phyloP scores from a whole-genome alignment of 1,284 basidiomycete species.

The Leccinum variabile region DNA sequence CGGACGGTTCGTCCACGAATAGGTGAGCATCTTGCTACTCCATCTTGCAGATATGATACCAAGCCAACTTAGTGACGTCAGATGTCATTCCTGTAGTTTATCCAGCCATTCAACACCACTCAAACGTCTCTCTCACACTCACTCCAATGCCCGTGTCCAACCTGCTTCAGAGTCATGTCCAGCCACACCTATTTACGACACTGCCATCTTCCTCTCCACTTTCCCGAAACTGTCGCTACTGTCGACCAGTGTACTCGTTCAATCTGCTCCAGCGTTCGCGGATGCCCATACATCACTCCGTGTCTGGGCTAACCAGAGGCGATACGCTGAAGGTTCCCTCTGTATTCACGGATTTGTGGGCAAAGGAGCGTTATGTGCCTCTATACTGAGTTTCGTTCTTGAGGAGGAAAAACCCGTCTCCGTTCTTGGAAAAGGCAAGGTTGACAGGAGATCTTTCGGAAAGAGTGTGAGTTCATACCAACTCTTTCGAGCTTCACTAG shows the following conservation, averaged over 20 bases:
- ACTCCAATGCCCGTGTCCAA: conserved; percentile 64
- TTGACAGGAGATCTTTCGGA: conserved; percentile 55
- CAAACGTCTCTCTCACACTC: conserved; percentile 71
- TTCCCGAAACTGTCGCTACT: conserved; percentile 71
- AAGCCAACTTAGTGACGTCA: conserved; percentile 44
- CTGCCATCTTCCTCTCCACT: conserved; percentile 66
- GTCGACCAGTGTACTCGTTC: conserved; percentile 63
- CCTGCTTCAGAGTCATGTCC: conserved; percentile 21
- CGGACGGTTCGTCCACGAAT: conserved; percentile 46
- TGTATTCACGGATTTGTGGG: conserved; percentile 71
- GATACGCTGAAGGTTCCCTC: conserved; percentile 60
- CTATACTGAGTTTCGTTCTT: conserved; percentile 70
- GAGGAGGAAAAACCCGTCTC: conserved; percentile 59
- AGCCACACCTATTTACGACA: conserved; percentile 81
- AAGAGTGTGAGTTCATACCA: conserved; percentile 85
- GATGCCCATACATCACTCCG: conserved; percentile 82
- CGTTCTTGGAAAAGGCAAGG: conserved; percentile 26
- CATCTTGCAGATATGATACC: conserved; percentile 22
- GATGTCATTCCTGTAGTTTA: conserved; percentile 73
- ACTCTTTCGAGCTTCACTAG: conserved; percentile 78
- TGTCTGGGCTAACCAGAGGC: conserved; percentile 89
- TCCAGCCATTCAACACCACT: conserved; percentile 57
- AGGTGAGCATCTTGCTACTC: conserved; percentile 41
- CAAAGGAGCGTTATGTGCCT: conserved; percentile 68
- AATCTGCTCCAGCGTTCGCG: conserved; percentile 62